These are phyloP conservation scores for Talaromyces sp. DNA, from an alignment of 2,329 filamentous ascomycete species.

Conservation along the genomic window DNA sequence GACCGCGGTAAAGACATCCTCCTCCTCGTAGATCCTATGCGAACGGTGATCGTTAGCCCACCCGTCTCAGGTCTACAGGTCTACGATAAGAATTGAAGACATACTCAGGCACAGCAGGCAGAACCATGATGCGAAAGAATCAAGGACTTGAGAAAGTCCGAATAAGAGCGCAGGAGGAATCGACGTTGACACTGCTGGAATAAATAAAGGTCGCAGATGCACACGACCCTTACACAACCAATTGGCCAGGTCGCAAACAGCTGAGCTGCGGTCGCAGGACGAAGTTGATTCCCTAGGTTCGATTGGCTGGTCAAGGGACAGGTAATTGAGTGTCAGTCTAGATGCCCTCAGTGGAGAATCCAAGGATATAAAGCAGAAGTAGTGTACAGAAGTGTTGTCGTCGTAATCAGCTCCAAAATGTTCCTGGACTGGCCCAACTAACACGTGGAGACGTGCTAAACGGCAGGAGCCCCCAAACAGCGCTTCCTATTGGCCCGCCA, in stretches of 20 bases:
- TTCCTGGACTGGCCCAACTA: not conserved
- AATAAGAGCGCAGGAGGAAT: not conserved
- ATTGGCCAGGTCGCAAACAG: not conserved
- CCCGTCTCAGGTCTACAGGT: conserved; percentile 29
- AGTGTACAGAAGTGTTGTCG: not conserved
- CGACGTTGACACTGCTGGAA: not conserved
- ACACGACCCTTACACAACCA: conserved; percentile 5
- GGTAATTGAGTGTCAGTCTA: not conserved
- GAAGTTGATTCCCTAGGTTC: not conserved
- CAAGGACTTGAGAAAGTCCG: conserved; percentile 15
- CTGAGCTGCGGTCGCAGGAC: not conserved
- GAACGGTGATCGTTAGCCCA: conserved; percentile 20
- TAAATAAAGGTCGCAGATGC: conserved; percentile 3
- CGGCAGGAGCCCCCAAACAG: not conserved
- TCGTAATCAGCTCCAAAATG: conserved; percentile 12
- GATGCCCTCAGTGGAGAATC: not conserved
- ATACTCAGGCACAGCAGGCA: conserved; percentile 74
- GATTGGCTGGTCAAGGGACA: not conserved
- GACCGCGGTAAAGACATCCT: conserved; percentile 78
- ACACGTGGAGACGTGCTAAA: conserved; percentile 15
- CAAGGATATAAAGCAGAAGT: not conserved
- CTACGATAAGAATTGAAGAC: conserved; percentile 32
- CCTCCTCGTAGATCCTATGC: conserved; percentile 81
- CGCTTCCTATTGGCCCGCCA: conserved; percentile 5
- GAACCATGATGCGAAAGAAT: conserved; percentile 59